Evolutionary conservation across 139 green algal genomes (phyloP), one percentile per base, ranked within the genome.

Genomic region (Eudorina sp.): DNA sequence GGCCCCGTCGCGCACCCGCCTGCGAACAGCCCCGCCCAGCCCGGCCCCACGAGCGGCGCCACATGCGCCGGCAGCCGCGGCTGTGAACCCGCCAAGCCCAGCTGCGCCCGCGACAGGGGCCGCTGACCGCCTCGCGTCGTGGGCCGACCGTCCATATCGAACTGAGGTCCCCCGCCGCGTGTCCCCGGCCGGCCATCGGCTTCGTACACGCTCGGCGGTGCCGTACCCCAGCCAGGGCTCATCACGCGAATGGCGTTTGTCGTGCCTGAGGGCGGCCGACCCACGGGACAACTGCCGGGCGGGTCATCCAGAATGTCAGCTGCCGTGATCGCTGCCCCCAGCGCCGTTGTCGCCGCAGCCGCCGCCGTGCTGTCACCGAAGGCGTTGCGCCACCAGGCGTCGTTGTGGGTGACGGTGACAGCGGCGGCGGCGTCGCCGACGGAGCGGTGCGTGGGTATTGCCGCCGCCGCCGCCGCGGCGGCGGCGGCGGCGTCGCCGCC

Each of bases 161-260:
- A 89, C 48, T 29, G 43, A 1, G 88, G 69, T 0, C 82, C 88
- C n/a, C 88, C 88, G 25, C 89, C 89, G 34, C 89, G 89, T 29
- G 89, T 92, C 53, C 89, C 89, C 9, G 89, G 89, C 45, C 89
- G 77, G 48, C 89, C 89, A 23, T 92, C 89, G 2, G 46, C 46
- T 31, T 92, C 89, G 45, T 64, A 90, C 7, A 70, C 83, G 60
- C 88, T 92, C 27, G 83, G 75, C 1, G 72, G 76, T 31, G 84
- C 66, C 7, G 66, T 53, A 51, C 83, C 78, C 76, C 64, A 89
- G 27, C 51, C 66, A 21, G 69, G 45, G 2, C 34, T 79, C 38
- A 55, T 58, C 16, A n/a, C 68, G 34, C 68, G 31, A 64, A 80
- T 82, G 25, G 36, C 53, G 25, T 23, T 6, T 5, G 34, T 27